Conservation (phyloP, 2,329 filamentous ascomycete species). For the Dothideomycetes sp. region DNA sequence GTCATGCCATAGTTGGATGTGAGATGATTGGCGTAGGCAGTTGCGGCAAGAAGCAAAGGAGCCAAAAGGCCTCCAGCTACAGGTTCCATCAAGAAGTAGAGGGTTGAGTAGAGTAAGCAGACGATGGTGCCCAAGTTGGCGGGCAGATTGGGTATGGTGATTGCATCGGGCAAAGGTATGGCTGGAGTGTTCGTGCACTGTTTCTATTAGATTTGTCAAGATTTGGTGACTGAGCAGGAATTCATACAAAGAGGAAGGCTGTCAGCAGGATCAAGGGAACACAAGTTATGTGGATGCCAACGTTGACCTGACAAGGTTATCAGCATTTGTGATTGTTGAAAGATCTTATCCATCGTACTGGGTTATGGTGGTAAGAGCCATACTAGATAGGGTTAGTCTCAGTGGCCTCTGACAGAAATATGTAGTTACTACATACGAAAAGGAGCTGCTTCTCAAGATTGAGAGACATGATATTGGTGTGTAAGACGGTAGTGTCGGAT, state of each 20-base stretch:
- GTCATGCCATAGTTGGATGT: conserved; percentile 52
- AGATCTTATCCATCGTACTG: conserved; percentile 34
- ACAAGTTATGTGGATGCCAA: conserved; percentile 70
- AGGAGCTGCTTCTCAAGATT: conserved; percentile 73
- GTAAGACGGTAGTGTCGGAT: too few species aligned
- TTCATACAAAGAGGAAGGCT: conserved; percentile 59
- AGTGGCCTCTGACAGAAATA: conserved; percentile 16
- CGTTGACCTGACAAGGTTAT: conserved; percentile 50
- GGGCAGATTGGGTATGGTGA: conserved; percentile 49
- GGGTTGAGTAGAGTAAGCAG: conserved; percentile 56
- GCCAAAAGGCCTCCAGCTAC: conserved; percentile 75
- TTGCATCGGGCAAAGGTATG: conserved; percentile 44
- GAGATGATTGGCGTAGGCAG: conserved; percentile 68
- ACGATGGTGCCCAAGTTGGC: conserved; percentile 51
- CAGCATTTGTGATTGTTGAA: not conserved
- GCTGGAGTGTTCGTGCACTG: conserved; percentile 50
- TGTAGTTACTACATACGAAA: conserved; percentile 54
- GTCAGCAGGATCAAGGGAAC: conserved; percentile 68
- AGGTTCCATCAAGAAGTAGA: conserved; percentile 89
- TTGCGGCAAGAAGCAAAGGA: conserved; percentile 63
- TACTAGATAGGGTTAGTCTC: conserved; percentile 47
- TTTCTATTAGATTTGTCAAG: conserved; percentile 1
- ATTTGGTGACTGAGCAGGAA: too few species aligned
- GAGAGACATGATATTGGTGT: conserved; percentile 40
- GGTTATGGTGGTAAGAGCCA: conserved; percentile 72